Base-by-base conservation (phyloP, 345 rosid species). In the Linum trigynum region DNA sequence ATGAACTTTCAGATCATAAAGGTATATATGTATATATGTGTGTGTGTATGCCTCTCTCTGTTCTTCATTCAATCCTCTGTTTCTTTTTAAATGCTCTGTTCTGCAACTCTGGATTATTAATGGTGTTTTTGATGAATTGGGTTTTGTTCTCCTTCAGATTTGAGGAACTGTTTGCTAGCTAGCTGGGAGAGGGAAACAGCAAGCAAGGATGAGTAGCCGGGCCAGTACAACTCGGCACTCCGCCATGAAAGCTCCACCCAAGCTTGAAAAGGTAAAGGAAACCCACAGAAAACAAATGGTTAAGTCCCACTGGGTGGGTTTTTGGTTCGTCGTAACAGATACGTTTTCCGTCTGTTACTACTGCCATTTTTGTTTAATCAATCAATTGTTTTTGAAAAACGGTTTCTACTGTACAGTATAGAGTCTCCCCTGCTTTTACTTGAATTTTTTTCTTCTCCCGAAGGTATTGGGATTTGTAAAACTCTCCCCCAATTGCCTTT, bases 241-340 rank as follows among this genome's bases (percentile, higher is more conserved):
- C 53, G 63, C 80, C 53, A 65, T 42, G 69, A 72, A 69, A 59
- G 67, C 67, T 77, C 72, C 70, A 6, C n/a, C 62, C 71, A 82
- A 73, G 76, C 76, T 56, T 80, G 82, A 72, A 36, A 76, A 82
- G 66, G 86, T 79, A 79, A 79, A 74, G 72, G 9, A 57, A 59
- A 61, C 69, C 61, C 63, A 42, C 58, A 64, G 57, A 66, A 69
- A 50, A 71, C 70, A 75, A 63, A 69, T 68, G 48, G 55, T 39
- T 70, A 62, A 40, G 11, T 61, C 12, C 12, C 12, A 67, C 61
- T 55, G 69, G 75, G 65, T 7, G 51, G 32, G 32, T 23, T 23
- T 23, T 45, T 45, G 51, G 3, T 45, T 45, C 51, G 51, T 45
- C 51, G 51, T 45, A 9, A 45, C 7, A 45, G 7, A 45, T 45